Evolutionary conservation across 1,284 basidiomycete genomes (phyloP).

Genomic region (Lignosus rhinocerotis): DNA sequence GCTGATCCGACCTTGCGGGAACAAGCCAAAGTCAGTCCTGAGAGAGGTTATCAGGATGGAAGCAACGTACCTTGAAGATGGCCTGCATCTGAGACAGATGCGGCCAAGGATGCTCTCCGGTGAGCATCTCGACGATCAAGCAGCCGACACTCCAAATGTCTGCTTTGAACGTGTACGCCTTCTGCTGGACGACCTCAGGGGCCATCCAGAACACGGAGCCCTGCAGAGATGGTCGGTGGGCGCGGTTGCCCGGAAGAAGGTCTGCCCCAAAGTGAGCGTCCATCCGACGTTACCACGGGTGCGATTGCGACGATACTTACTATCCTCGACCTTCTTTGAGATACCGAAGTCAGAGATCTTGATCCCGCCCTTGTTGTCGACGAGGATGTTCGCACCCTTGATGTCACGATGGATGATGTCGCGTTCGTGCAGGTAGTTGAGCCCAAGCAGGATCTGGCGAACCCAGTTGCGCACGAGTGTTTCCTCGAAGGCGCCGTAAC

Average conservation of each 20-base stretch:
- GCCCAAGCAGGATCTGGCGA: slow-evolving; percentile 89
- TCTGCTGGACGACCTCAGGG: slow-evolving; percentile 97
- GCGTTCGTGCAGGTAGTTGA: slow-evolving; percentile 90
- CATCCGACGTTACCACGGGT: neutral
- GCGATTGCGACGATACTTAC: slow-evolving; percentile 49
- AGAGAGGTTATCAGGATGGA: too few relatives aligned
- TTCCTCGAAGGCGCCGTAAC: slow-evolving; percentile 97
- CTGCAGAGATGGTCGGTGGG: slow-evolving; percentile 89
- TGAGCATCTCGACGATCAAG: slow-evolving; percentile 97
- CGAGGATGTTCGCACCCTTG: slow-evolving; percentile 97
- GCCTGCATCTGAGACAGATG: slow-evolving; percentile 99
- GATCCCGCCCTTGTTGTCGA: slow-evolving; percentile 97
- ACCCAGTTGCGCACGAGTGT: slow-evolving; percentile 93
- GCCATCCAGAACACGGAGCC: slow-evolving; percentile 99
- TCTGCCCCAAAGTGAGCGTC: slow-evolving; percentile 45
- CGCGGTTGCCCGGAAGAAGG: slow-evolving; percentile 73
- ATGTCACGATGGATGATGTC: slow-evolving; percentile 99
- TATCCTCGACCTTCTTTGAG: slow-evolving; percentile 96
- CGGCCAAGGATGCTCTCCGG: slow-evolving; percentile 96
- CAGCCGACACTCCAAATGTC: slow-evolving; percentile 99
- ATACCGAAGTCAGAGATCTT: slow-evolving; percentile 99
- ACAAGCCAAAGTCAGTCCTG: too few relatives aligned
- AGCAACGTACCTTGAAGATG: slow-evolving; percentile 78
- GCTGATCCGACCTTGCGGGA: slow-evolving; percentile 78
- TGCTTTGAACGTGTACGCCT: slow-evolving; percentile 89